These are phyloP conservation scores for Yarrowia sp. DNA, from an alignment of 805 yeast species.

Conservation along the genomic window DNA sequence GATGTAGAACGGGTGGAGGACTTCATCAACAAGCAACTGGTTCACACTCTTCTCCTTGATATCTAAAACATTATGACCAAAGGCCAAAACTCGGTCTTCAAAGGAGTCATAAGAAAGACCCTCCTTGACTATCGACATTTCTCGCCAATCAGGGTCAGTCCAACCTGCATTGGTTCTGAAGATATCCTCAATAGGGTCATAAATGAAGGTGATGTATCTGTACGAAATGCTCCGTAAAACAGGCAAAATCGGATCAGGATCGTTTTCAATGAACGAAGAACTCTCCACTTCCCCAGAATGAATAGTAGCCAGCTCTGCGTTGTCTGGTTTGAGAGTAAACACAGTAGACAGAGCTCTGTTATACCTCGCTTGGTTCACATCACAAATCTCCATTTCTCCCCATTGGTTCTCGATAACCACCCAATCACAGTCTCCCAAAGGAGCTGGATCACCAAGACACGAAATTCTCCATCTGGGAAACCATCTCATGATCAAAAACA, in stretches of 20 bases:
- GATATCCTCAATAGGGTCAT: constrained; percentile 83
- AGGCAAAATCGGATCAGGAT: constrained; percentile 66
- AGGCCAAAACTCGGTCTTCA: constrained; percentile 67
- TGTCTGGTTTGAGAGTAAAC: constrained; percentile 40
- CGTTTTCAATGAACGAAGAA: constrained; percentile 31
- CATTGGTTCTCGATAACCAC: constrained; percentile 90
- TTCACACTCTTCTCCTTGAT: constrained; percentile 67
- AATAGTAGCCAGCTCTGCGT: constrained; percentile 13
- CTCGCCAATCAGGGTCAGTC: constrained; percentile 79
- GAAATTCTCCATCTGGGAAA: constrained; percentile 70
- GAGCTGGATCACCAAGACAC: constrained; percentile 60
- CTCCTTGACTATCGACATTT: constrained; percentile 47
- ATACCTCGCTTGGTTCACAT: constrained; percentile 59
- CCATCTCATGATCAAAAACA: constrained; percentile 79
- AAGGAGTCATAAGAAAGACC: constrained; percentile 72
- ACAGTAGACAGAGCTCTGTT: constrained; percentile 71
- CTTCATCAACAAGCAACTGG: constrained; percentile 76
- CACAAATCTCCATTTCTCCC: constrained; percentile 71
- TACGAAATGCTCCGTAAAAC: constrained; percentile 69
- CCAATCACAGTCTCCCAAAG: constrained; percentile 86
- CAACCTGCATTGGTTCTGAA: constrained; percentile 82
- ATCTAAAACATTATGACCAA: constrained; percentile 73
- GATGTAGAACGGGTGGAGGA: constrained; percentile 90
- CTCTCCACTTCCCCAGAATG: constrained; percentile 28
- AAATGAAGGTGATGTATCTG: constrained; percentile 77